These are phyloP conservation scores for Carex kokanica DNA, from an alignment of 176 grass and related monocot genomes.

Conservation along the genomic window DNA sequence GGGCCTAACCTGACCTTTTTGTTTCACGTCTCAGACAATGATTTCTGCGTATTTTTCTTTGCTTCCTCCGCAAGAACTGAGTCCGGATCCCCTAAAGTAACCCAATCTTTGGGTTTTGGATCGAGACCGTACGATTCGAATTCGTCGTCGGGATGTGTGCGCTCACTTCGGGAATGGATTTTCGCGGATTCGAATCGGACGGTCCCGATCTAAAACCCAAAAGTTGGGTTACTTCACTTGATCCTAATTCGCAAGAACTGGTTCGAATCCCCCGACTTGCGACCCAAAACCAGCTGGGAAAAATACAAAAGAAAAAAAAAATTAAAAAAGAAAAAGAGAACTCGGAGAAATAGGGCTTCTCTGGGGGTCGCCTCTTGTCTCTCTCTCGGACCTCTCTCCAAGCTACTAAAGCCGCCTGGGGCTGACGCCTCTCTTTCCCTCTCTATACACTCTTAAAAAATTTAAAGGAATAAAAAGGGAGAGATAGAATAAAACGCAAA, in stretches of 20 bases:
- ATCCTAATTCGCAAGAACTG: constrained; percentile 13
- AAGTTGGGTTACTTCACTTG: too few species aligned
- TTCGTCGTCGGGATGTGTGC: too few species aligned
- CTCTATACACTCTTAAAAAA: not conserved
- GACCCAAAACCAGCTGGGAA: not conserved
- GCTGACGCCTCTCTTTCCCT: not conserved
- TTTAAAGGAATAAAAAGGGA: not conserved
- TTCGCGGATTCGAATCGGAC: too few species aligned
- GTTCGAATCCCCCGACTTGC: not conserved
- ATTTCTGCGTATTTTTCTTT: not conserved
- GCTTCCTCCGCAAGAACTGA: constrained; percentile 19
- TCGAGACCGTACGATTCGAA: too few species aligned
- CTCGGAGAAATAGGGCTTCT: not conserved
- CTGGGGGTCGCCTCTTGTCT: not conserved
- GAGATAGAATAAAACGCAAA: not conserved
- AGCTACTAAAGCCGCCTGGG: not conserved
- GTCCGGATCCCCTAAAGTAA: too few species aligned
- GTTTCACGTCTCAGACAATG: not conserved
- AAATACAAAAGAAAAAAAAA: not conserved
- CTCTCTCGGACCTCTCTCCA: not conserved
- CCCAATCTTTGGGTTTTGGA: too few species aligned
- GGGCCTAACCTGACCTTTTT: not conserved
- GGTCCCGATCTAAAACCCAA: too few species aligned
- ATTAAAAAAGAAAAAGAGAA: not conserved
- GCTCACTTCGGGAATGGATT: too few species aligned